Evolutionary conservation across 257 asterid genomes (phyloP).

Genomic region (Coffea eugenioides): DNA sequence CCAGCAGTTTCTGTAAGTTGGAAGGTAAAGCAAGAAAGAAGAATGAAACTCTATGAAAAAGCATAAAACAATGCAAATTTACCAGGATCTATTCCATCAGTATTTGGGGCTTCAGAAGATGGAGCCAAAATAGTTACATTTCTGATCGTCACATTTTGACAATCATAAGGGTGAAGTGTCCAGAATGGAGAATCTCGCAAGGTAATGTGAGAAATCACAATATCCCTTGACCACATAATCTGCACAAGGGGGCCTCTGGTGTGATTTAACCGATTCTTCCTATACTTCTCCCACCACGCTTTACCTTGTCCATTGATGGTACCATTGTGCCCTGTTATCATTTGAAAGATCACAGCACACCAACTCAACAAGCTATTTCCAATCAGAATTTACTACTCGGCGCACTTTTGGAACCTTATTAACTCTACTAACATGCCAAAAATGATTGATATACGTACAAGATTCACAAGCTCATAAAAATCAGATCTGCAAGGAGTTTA

Average conservation of each 20-base stretch:
- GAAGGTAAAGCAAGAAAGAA: not conserved
- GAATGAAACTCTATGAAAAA: conserved; percentile 4
- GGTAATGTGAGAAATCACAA: conserved; percentile 37
- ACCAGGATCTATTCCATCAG: conserved; percentile 57
- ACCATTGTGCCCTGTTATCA: conserved; percentile 46
- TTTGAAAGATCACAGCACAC: not conserved
- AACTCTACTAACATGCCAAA: not conserved
- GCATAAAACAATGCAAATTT: conserved; percentile 10
- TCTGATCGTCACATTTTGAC: conserved; percentile 45
- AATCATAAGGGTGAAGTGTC: conserved; percentile 53
- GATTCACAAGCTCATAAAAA: not conserved
- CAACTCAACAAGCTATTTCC: not conserved
- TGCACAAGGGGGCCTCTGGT: conserved; percentile 54
- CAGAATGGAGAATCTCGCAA: conserved; percentile 55
- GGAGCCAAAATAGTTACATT: conserved; percentile 43
- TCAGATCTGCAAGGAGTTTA: not conserved
- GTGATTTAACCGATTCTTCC: conserved; percentile 43
- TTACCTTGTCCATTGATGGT: conserved; percentile 57
- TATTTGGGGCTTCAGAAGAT: conserved; percentile 44
- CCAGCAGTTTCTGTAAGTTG: not conserved
- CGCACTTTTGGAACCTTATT: too few relatives aligned
- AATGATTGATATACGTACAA: too few relatives aligned
- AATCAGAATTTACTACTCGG: too few relatives aligned
- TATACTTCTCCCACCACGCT: conserved; percentile 54
- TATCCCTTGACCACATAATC: conserved; percentile 53